Percentiles rank a stretch among this genome's conserved stretches.
phyloP scores from a whole-genome alignment of 805 yeast genomes.

The Schizosaccharomyces japonicus region DNA sequence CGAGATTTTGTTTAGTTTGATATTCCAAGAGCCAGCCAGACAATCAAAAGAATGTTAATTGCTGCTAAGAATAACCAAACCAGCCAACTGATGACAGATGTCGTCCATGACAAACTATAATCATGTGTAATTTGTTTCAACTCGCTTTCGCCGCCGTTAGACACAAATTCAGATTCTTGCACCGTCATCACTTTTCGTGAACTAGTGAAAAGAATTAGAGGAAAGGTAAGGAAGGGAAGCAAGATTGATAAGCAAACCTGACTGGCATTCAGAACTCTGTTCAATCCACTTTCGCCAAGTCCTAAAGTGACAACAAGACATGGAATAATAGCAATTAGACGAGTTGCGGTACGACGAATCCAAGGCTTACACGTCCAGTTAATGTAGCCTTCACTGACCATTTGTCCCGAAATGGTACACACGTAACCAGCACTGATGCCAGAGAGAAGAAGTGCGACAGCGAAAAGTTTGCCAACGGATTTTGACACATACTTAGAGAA shows the following conservation, averaged over 20 bases:
- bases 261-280: slow-evolving; percentile 53
- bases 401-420: slow-evolving; percentile 75
- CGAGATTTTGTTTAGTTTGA: not conserved
- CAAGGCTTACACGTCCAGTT: slow-evolving; percentile 65
- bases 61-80: slow-evolving; percentile 1
- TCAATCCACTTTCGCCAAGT: slow-evolving; percentile 51
- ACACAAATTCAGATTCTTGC: slow-evolving; percentile 9
- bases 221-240: slow-evolving; percentile 66
- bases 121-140: not conserved
- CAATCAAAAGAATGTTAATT: slow-evolving; percentile 1
- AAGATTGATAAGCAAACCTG: slow-evolving; percentile 67
- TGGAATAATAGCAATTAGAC: slow-evolving; percentile 60
- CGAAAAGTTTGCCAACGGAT: slow-evolving; percentile 62
- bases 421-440: slow-evolving; percentile 85
- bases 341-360: slow-evolving; percentile 52
- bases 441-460: slow-evolving; percentile 58
- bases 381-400: slow-evolving; percentile 75
- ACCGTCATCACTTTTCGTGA: slow-evolving; percentile 37
- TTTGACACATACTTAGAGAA: slow-evolving; percentile 38
- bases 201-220: slow-evolving; percentile 62
- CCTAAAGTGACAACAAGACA: slow-evolving; percentile 47
- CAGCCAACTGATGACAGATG: not conserved
- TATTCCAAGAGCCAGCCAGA: slow-evolving; percentile 3
- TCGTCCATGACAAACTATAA: slow-evolving; percentile 1
- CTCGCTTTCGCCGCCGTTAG: not conserved